These are phyloP conservation scores for Fomitopsis pinicola DNA, from an alignment of 1,284 basidiomycete genomes.

Conservation along the genomic window DNA sequence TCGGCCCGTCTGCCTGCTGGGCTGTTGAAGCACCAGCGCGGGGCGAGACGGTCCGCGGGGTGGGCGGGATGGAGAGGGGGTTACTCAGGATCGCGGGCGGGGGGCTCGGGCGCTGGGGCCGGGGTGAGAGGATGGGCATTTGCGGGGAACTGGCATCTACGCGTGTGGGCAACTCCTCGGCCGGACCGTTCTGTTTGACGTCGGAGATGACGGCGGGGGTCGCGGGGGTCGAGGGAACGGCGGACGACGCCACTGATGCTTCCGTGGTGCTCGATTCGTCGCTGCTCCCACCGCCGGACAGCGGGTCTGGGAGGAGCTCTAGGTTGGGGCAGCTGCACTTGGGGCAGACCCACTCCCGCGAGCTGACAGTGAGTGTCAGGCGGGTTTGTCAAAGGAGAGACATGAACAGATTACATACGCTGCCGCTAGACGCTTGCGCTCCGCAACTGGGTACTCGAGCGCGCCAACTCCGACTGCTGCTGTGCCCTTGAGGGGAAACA, in stretches of 20 bases:
- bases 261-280: not conserved
- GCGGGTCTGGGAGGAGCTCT: constrained; percentile 68
- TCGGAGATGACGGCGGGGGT: not conserved
- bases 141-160: constrained; percentile 9
- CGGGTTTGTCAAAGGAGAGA: constrained; percentile 10
- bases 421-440: constrained; percentile 77
- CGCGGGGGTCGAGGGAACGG: not conserved
- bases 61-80: constrained; percentile 13
- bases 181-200: constrained; percentile 4
- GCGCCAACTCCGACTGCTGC: constrained; percentile 90
- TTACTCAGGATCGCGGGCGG: constrained; percentile 19
- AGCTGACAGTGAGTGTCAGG: constrained; percentile 40
- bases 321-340: constrained; percentile 68
- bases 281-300: constrained; percentile 8
- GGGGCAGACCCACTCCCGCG: constrained; percentile 79
- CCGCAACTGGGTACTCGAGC: constrained; percentile 74
- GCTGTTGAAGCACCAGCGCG: constrained; percentile 4
- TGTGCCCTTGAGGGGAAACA: constrained; percentile 87
- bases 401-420: constrained; percentile 46
- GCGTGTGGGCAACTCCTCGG: constrained; percentile 9
- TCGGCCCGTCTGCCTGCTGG: constrained; percentile 9
- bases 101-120: constrained; percentile 23
- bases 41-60: not conserved
- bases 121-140: constrained; percentile 24
- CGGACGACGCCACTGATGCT: not conserved